Evolutionary conservation across 2,329 filamentous ascomycete genomes (phyloP).

Genomic region (Talaromyces rugulosus): DNA sequence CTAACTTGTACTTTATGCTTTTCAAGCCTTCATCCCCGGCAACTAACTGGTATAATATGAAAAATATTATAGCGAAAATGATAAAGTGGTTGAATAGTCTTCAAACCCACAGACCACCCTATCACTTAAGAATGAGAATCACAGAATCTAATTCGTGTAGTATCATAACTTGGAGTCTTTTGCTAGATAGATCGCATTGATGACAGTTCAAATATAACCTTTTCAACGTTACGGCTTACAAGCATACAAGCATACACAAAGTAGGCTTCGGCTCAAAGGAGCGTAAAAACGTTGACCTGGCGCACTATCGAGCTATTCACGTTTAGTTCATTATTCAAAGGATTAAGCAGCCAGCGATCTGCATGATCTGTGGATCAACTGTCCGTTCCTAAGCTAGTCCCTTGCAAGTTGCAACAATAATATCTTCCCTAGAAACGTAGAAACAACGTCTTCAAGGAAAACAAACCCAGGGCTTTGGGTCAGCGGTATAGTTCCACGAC

Average conservation of each 20-base stretch:
- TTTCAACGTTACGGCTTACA: neutral
- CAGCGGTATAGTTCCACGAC: neutral
- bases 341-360: neutral
- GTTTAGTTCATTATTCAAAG: neutral
- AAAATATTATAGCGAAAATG: no score
- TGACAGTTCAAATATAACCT: neutral
- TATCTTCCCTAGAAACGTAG: neutral
- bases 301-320: no score
- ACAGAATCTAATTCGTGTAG: no score
- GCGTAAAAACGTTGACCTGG: no score
- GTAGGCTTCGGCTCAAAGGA: neutral
- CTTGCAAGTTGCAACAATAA: neutral
- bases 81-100: no score
- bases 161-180: no score
- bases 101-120: no score
- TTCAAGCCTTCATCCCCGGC: neutral
- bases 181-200: no score
- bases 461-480: neutral
- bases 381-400: neutral
- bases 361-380: neutral
- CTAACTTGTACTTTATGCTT: neutral
- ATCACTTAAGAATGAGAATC: no score
- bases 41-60: neutral
- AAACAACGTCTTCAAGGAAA: neutral
- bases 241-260: neutral